Conservation (phyloP, 2,329 filamentous ascomycete genomes). For the Sarocladium brachiariae region DNA sequence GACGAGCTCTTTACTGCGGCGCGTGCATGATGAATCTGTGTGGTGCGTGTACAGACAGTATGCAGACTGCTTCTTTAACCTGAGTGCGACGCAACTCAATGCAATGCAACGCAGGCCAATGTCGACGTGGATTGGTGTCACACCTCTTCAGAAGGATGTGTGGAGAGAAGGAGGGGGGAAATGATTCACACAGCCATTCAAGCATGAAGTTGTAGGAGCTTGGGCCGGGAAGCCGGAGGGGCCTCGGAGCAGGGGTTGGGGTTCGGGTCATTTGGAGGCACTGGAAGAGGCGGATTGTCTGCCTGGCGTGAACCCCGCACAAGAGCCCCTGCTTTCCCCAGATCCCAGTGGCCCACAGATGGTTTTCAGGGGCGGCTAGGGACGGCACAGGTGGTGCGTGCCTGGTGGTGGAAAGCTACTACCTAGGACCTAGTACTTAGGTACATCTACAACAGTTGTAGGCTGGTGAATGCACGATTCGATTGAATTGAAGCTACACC, state of each 20-base stretch:
- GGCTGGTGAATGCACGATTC: no score
- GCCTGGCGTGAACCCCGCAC: not conserved
- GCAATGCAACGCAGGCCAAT: not conserved
- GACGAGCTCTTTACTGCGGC: not conserved
- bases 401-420: no score
- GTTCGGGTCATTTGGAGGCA: not conserved
- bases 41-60: not conserved
- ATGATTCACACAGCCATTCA: not conserved
- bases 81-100: no score
- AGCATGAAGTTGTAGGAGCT: not conserved
- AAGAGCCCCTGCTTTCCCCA: not conserved
- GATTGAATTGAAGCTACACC: no score
- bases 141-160: not conserved
- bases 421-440: no score
- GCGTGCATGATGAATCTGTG: not conserved
- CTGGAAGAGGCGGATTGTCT: not conserved
- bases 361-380: not conserved
- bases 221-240: constrained; percentile 3
- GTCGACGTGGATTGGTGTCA: not conserved
- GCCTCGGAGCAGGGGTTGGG: not conserved
- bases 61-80: no score
- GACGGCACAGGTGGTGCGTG: not conserved
- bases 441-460: no score
- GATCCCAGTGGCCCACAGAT: not conserved
- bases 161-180: not conserved